Evolutionary conservation across 495 filamentous ascomycete genomes (phyloP).

Genomic region (Ascodesmis nigricans): DNA sequence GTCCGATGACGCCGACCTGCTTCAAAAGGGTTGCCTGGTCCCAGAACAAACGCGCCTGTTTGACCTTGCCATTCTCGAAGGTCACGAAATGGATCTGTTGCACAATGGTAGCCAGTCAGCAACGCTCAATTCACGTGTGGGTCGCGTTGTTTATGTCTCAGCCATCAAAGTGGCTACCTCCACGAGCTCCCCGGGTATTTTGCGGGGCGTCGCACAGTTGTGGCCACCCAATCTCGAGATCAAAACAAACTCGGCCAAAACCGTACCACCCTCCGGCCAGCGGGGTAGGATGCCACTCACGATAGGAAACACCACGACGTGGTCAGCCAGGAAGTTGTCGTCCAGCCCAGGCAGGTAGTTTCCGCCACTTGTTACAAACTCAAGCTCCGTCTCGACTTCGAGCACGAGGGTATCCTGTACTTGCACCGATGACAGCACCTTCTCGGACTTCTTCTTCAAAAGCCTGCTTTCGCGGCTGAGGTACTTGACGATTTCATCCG

Average conservation of each 20-base stretch:
- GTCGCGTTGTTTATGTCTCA: background rate
- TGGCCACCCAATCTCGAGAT: no score
- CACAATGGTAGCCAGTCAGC: no score
- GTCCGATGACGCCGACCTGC: conserved; percentile 80
- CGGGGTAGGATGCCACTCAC: no score
- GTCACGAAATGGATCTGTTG: conserved; percentile 69
- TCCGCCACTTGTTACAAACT: conserved; percentile 62
- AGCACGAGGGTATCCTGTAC: conserved; percentile 42
- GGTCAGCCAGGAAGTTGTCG: conserved; percentile 82
- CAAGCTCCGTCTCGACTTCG: conserved; percentile 63
- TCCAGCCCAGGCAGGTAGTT: conserved; percentile 75
- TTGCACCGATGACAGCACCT: conserved; percentile 49
- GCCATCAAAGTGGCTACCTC: no score
- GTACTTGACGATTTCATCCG: conserved; percentile 58
- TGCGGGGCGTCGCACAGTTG: no score
- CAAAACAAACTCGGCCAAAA: no score
- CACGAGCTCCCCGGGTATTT: no score
- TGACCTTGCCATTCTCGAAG: conserved; percentile 63
- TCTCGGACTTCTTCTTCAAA: conserved; percentile 59
- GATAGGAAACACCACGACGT: conserved; percentile 56
- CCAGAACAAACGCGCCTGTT: conserved; percentile 74
- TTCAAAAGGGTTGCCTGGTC: conserved; percentile 86
- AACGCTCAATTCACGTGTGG: conserved; percentile 4
- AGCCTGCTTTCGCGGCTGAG: conserved; percentile 39
- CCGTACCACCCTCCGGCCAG: no score